Percentiles rank a stretch among this genome's conserved stretches.
These are phyloP conservation scores for Leccinum variicolor DNA, from an alignment of 768 basidiomycete species.

Conservation along the genomic window DNA sequence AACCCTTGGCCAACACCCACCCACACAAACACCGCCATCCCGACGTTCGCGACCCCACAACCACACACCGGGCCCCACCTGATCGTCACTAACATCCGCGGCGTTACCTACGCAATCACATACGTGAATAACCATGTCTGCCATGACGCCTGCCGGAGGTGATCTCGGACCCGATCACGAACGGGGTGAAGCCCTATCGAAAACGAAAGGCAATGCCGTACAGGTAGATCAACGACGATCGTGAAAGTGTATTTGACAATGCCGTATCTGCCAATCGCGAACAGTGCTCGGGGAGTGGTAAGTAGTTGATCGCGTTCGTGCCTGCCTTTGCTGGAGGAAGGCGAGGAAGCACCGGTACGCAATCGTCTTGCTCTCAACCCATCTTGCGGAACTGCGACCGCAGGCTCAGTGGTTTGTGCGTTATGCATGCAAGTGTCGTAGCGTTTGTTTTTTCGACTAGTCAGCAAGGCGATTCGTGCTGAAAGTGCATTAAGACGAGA, in stretches of 20 bases:
- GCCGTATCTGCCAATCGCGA: constrained; percentile 42
- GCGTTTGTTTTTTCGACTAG: constrained; percentile 32
- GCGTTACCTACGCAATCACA: constrained; percentile 36
- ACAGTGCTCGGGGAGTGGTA: constrained; percentile 20
- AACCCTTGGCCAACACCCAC: constrained; percentile 36
- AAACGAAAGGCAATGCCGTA: constrained; percentile 35
- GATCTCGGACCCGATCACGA: constrained; percentile 34
- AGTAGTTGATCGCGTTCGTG: constrained; percentile 41
- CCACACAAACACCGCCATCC: constrained; percentile 34
- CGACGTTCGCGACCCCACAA: constrained; percentile 28
- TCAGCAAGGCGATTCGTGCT: constrained; percentile 42
- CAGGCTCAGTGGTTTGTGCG: constrained; percentile 21
- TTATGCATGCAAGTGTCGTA: constrained; percentile 29
- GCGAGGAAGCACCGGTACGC: constrained; percentile 30
- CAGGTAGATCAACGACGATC: constrained; percentile 34
- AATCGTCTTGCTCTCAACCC: constrained; percentile 28
- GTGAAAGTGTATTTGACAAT: constrained; percentile 37
- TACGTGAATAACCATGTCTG: constrained; percentile 37
- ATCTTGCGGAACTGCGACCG: constrained; percentile 30
- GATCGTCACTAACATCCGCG: constrained; percentile 29
- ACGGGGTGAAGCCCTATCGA: constrained; percentile 31
- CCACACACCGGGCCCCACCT: constrained; percentile 24
- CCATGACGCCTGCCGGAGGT: constrained; percentile 31
- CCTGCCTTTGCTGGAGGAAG: constrained; percentile 39
- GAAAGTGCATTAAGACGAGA: constrained; percentile 33